Evolutionary conservation across 495 filamentous ascomycete species (phyloP).

Genomic region (Xylaria sp.): DNA sequence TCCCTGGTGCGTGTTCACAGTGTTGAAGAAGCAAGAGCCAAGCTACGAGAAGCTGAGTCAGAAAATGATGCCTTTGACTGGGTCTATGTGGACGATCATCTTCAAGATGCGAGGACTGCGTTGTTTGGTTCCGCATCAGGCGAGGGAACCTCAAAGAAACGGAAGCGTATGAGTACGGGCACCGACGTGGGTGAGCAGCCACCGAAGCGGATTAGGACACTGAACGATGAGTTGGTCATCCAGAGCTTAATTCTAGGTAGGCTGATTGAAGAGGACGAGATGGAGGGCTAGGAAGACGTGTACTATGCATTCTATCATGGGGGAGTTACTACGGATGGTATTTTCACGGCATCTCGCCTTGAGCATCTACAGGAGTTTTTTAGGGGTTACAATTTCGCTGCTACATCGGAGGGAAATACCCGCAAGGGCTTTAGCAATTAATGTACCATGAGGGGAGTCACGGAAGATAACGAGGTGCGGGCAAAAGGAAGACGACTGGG

Average conservation of each 20-base stretch:
- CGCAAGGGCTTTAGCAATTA: background rate
- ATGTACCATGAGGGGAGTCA: background rate
- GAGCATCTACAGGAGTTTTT: slow-evolving; percentile 27
- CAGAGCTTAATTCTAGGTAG: slow-evolving; percentile 92
- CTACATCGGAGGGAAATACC: background rate
- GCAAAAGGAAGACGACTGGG: background rate
- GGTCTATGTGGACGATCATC: slow-evolving; percentile 73
- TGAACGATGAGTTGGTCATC: slow-evolving; percentile 87
- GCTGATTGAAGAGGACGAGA: slow-evolving; percentile 68
- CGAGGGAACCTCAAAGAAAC: slow-evolving; percentile 44
- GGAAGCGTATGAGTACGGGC: slow-evolving; percentile 51
- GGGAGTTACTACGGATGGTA: slow-evolving; percentile 19
- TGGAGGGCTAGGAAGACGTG: slow-evolving; percentile 41
- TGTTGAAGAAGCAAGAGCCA: slow-evolving; percentile 65
- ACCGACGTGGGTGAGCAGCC: slow-evolving; percentile 41
- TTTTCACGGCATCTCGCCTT: slow-evolving; percentile 30
- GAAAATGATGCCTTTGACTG: slow-evolving; percentile 70
- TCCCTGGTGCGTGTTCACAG: slow-evolving; percentile 68
- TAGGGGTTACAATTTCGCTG: background rate
- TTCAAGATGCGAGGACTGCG: slow-evolving; percentile 33
- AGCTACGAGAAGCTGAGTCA: slow-evolving; percentile 59
- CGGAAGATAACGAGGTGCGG: background rate
- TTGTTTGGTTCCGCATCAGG: slow-evolving; percentile 37
- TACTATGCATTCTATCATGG: background rate
- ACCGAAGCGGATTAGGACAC: slow-evolving; percentile 60